Percentiles rank a stretch among this genome's conserved stretches.
These are phyloP conservation scores for Linum trigynum DNA, from an alignment of 345 rosid species.

Conservation along the genomic window DNA sequence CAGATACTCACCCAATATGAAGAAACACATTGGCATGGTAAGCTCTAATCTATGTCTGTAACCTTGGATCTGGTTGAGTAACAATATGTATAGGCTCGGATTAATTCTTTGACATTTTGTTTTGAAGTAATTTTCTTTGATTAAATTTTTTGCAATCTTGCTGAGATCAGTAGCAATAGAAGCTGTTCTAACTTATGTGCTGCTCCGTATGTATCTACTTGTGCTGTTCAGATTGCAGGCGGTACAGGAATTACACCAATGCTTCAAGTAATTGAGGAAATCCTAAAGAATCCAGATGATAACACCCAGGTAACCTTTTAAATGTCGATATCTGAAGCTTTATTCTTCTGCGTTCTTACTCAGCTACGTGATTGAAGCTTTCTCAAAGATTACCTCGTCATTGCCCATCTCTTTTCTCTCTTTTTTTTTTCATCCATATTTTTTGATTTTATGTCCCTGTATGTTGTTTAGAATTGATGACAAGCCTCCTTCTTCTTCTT, in stretches of 20 bases:
- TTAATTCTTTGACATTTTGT: no score
- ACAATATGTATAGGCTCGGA: no score
- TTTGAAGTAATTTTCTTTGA: no score
- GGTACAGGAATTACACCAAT: constrained; percentile 96
- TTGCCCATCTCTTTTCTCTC: not conserved
- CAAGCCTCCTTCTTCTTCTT: not conserved
- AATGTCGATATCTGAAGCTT: constrained; percentile 3
- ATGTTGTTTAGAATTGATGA: not conserved
- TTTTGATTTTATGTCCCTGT: not conserved
- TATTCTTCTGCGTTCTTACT: not conserved
- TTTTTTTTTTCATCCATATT: not conserved
- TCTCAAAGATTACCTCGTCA: not conserved
- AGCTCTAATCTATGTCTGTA: not conserved
- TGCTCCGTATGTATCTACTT: no score
- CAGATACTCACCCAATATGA: constrained; percentile 85
- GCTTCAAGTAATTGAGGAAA: constrained; percentile 91
- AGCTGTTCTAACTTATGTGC: no score
- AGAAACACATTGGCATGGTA: constrained; percentile 98
- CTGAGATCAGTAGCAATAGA: no score
- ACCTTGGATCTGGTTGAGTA: not conserved
- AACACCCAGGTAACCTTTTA: constrained; percentile 57
- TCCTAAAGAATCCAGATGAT: constrained; percentile 79
- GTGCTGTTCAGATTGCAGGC: constrained; percentile 64
- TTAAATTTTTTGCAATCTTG: no score
- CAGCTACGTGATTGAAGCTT: not conserved